Base-by-base conservation (phyloP, 2,329 filamentous ascomycete genomes). In the Pseudogymnoascus sp. region DNA sequence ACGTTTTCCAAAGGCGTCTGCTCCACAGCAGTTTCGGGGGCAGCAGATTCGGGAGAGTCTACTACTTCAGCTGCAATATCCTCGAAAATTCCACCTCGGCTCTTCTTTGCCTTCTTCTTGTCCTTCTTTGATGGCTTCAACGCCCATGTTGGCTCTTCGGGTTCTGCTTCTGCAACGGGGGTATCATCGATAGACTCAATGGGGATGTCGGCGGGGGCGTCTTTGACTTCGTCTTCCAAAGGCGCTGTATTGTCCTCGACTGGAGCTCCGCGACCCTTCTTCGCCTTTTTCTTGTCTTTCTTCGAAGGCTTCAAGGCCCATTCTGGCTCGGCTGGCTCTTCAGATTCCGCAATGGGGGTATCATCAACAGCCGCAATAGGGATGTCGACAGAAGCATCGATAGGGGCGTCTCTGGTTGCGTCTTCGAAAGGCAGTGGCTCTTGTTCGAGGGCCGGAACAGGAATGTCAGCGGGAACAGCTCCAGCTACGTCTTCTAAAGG, bases 251-350 rank as follows among this genome's bases (percentile, higher is more conserved):
- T 22, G 9, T 28, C 22, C 12, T 60, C 37, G 18, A 25, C 43
- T 37, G 28, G 28, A 12, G 32, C 28, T n/a, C 16, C 59, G 9
- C 22, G n/a, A 22, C 3, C 25, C 50, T 57, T 35, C 22, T 28
- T 58, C 16, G 25, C 30, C 39, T 70, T 70, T 60, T 70, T 79
- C 70, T 78, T 78, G 8, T 69, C 68, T 63, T 74, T 74, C 62
- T 74, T 74, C 14, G 70, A 70, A 22, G 38, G 59, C 18, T 57
- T 47, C 6, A 30, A 11, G 6, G 41, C 30, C 32, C 28, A 35
- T 8, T 14, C 57, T 8, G 38, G 20, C 25, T 38, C 38, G 14
- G 18, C 11, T 34, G 16, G 25, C 43, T 60, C 30, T 7, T 50
- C 59, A 7, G 32, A 11, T 54, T 32, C 32, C 12, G 11, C 43